Conservation (phyloP, 495 filamentous ascomycete species). For the Massariosphaeria phaeospora region DNA sequence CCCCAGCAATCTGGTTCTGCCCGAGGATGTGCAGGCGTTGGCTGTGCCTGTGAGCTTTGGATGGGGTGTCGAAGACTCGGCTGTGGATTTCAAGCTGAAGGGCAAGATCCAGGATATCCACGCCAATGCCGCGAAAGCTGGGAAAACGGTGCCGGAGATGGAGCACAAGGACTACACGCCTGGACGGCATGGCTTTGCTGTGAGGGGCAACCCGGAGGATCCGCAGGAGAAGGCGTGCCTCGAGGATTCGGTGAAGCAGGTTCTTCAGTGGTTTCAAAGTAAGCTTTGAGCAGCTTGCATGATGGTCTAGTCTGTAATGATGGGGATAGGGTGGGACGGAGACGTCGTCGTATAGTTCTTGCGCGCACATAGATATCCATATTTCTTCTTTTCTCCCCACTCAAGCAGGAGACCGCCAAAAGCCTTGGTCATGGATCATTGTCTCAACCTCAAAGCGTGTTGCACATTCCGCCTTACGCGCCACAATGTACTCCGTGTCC, state of each 20-base stretch:
- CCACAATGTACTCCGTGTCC: too few species aligned
- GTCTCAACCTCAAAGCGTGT: too few species aligned
- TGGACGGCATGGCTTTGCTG: constrained; percentile 42
- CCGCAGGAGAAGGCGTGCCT: constrained; percentile 28
- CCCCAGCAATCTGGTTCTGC: constrained; percentile 41
- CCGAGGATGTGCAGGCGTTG: constrained; percentile 41
- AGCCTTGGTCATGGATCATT: too few species aligned
- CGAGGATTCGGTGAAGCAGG: constrained; percentile 39
- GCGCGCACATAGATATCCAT: too few species aligned
- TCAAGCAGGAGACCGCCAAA: too few species aligned
- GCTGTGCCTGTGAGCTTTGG: constrained; percentile 41
- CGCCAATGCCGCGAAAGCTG: constrained; percentile 24
- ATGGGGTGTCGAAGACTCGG: constrained; percentile 41
- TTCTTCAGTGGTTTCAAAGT: constrained; percentile 35
- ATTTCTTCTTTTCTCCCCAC: too few species aligned
- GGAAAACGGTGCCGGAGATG: constrained; percentile 34
- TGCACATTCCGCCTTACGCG: too few species aligned
- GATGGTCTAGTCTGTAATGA: too few species aligned
- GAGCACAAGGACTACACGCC: constrained; percentile 41
- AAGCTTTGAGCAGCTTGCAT: constrained; percentile 37
- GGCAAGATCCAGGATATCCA: constrained; percentile 35
- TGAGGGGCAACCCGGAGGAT: constrained; percentile 27
- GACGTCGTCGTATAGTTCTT: too few species aligned
- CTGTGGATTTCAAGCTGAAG: constrained; percentile 33
- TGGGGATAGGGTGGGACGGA: too few species aligned